Percentiles rank a stretch among this genome's conserved stretches.
Conservation (phyloP, 805 yeast genomes). For the Jamesozyma piceae region DNA sequence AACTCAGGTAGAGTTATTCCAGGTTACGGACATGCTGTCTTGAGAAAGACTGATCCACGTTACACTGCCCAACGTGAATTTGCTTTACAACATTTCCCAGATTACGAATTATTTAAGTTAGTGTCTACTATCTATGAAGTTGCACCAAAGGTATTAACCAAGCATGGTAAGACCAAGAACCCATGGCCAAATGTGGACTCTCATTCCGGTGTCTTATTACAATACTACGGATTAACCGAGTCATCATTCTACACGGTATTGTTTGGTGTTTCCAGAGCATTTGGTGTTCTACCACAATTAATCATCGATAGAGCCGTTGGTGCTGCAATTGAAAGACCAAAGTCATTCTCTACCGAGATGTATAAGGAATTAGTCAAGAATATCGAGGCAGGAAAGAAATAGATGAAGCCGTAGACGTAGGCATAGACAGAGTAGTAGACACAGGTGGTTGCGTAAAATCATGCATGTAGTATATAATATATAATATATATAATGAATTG, state of each 20-base stretch:
- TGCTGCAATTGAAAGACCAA: constrained; percentile 79
- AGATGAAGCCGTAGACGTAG: too few relatives aligned
- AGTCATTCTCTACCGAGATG: constrained; percentile 89
- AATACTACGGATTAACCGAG: constrained; percentile 78
- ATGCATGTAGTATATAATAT: background rate
- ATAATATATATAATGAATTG: background rate
- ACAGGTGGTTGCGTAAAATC: too few relatives aligned
- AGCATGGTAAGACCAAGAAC: constrained; percentile 86
- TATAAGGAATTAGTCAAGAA: constrained; percentile 69
- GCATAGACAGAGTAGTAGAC: background rate
- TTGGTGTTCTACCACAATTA: constrained; percentile 79
- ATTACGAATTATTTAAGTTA: constrained; percentile 67
- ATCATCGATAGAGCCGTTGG: constrained; percentile 80
- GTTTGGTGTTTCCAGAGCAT: constrained; percentile 80
- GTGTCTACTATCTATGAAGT: constrained; percentile 72
- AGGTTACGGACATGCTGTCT: constrained; percentile 83
- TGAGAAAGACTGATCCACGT: constrained; percentile 84
- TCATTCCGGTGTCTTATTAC: constrained; percentile 76
- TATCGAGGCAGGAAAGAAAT: background rate
- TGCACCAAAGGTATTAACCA: constrained; percentile 70
- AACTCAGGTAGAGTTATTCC: constrained; percentile 80
- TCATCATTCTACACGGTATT: constrained; percentile 76
- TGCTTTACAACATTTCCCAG: constrained; percentile 67
- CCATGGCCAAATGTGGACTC: constrained; percentile 92
- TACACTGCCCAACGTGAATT: constrained; percentile 80